Percentiles rank a stretch among this genome's conserved stretches.
phyloP scores from a whole-genome alignment of 169 alveolate genomes.

The Pseudocohnilembus persalinus region DNA sequence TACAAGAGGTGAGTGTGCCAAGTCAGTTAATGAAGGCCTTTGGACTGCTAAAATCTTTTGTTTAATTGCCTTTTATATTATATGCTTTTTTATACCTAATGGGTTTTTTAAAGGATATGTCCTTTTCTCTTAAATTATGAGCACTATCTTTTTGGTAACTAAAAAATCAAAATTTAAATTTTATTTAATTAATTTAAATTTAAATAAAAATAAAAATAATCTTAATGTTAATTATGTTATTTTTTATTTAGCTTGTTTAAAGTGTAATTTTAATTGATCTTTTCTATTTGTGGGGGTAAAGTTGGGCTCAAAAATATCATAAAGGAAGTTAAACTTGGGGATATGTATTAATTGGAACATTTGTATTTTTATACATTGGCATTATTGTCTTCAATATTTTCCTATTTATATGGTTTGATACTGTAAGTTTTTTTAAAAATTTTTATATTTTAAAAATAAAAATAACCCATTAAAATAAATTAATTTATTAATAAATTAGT shows the following conservation, averaged over 20 bases:
- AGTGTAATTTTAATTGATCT: constrained; percentile 30
- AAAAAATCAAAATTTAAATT: too few species aligned
- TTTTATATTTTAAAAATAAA: too few species aligned
- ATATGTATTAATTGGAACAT: background rate
- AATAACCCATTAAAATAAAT: too few species aligned
- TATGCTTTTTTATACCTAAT: constrained; percentile 20
- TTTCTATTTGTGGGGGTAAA: constrained; percentile 33
- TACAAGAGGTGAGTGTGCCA: constrained; percentile 15
- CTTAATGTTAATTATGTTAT: constrained; percentile 8
- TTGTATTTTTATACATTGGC: background rate
- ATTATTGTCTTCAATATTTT: too few species aligned
- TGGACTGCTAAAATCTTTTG: constrained; percentile 34
- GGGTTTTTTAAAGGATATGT: constrained; percentile 38
- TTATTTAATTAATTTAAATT: too few species aligned
- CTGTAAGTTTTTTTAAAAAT: too few species aligned
- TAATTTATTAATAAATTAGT: too few species aligned
- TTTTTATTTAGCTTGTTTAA: constrained; percentile 10
- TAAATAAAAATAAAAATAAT: too few species aligned
- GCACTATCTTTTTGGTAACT: background rate
- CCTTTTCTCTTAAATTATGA: constrained; percentile 10
- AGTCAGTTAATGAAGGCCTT: constrained; percentile 28
- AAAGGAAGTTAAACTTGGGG: background rate
- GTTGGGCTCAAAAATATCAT: background rate
- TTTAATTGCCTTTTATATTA: constrained; percentile 7
- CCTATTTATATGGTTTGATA: background rate